Evolutionary conservation across 139 green algal species (phyloP).

Genomic region (Trebouxia sp.): DNA sequence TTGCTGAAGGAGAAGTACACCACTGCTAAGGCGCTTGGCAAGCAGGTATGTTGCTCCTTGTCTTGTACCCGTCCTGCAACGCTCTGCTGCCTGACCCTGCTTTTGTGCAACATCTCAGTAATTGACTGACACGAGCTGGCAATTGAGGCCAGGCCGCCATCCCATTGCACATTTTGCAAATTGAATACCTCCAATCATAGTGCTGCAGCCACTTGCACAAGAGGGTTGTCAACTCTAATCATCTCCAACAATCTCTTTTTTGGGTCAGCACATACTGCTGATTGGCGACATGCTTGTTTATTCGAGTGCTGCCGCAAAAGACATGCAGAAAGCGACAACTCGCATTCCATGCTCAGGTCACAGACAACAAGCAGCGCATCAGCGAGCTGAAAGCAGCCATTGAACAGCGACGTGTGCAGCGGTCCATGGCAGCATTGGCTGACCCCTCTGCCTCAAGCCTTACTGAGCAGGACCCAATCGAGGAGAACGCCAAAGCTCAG

Average conservation of each 20-base stretch:
- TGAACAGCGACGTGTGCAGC: slow-evolving; percentile 70
- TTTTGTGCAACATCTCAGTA: background rate
- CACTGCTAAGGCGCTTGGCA: slow-evolving; percentile 69
- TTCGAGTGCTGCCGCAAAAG: no score
- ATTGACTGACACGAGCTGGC: no score
- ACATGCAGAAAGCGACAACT: no score
- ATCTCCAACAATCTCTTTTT: no score
- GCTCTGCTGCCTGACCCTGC: no score
- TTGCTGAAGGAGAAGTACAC: slow-evolving; percentile 81
- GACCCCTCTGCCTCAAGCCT: background rate
- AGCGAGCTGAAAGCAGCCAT: slow-evolving; percentile 66
- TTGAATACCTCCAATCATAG: no score
- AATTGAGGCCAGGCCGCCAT: no score
- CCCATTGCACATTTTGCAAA: no score
- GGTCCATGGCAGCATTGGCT: slow-evolving; percentile 38
- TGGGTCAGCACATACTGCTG: no score
- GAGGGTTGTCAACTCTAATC: no score
- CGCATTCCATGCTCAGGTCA: slow-evolving; percentile 24
- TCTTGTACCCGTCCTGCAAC: background rate
- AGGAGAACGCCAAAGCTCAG: slow-evolving; percentile 49
- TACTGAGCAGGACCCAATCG: slow-evolving; percentile 49
- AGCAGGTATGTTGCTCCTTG: slow-evolving; percentile 25
- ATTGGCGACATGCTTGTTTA: no score
- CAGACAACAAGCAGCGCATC: slow-evolving; percentile 56
- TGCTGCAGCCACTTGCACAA: no score